Percentiles rank a stretch among this genome's conserved stretches.
Evolutionary conservation across 768 basidiomycete species (phyloP).

Genomic region (Russula abietina): DNA sequence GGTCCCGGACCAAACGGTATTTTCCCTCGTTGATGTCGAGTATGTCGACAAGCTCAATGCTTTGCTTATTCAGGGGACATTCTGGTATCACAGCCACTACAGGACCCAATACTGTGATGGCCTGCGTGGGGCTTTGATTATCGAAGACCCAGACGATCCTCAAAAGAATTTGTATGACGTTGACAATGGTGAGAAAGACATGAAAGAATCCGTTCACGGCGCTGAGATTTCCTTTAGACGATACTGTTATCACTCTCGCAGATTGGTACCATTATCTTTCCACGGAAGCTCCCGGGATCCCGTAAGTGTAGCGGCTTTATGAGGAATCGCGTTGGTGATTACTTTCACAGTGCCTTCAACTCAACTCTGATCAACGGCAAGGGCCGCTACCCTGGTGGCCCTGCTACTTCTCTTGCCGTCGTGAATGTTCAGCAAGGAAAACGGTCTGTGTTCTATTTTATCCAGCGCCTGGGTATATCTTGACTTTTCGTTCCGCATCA

Average conservation of each 20-base stretch:
- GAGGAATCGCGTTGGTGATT: neutral
- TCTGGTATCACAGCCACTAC: neutral
- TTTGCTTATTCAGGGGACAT: neutral
- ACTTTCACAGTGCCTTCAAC: constrained; percentile 26
- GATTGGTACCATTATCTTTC: constrained; percentile 45
- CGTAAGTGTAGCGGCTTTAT: neutral
- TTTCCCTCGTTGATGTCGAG: neutral
- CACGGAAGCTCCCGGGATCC: constrained; percentile 27
- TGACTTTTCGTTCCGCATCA: neutral
- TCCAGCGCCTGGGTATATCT: neutral
- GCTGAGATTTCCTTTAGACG: neutral
- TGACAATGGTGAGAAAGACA: neutral
- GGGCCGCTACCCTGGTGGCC: neutral
- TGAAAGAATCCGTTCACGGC: neutral
- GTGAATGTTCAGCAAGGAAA: neutral
- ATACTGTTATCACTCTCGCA: constrained; percentile 27
- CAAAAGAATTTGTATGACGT: neutral
- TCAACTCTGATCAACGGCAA: constrained; percentile 23
- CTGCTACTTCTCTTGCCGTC: neutral
- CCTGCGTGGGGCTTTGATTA: neutral
- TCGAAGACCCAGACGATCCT: neutral
- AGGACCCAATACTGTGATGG: neutral
- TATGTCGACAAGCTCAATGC: neutral
- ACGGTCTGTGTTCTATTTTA: constrained; percentile 25
- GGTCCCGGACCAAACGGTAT: constrained; percentile 13